These are phyloP conservation scores for Eimeria necatrix DNA, from an alignment of 169 alveolate species.

Conservation along the genomic window DNA sequence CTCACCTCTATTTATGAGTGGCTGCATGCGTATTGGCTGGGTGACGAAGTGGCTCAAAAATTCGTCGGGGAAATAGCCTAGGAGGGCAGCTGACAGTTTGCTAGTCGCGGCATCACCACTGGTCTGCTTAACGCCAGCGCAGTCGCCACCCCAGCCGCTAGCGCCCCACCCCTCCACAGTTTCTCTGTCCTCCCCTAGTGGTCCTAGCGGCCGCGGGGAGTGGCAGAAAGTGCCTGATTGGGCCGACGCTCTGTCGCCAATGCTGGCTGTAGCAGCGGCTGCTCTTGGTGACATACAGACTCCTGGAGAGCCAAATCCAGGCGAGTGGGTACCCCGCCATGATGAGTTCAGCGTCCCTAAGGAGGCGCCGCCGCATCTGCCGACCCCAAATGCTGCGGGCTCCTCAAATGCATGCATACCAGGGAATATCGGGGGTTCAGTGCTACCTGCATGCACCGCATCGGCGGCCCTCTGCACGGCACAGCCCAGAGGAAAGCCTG, in stretches of 20 bases:
- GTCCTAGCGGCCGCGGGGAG: neutral
- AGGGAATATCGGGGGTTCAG: neutral
- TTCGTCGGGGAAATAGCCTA: slow-evolving; percentile 35
- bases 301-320: too few species aligned
- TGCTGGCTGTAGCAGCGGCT: too few species aligned
- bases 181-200: neutral
- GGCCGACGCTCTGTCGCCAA: too few species aligned
- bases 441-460: neutral
- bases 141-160: slow-evolving; percentile 33
- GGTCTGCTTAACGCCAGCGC: slow-evolving; percentile 33
- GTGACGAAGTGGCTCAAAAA: slow-evolving; percentile 37
- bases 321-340: too few species aligned
- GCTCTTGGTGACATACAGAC: too few species aligned
- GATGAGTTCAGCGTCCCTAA: too few species aligned
- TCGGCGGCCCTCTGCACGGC: neutral
- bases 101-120: slow-evolving; percentile 50
- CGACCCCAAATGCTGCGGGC: too few species aligned
- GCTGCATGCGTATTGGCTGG: slow-evolving; percentile 17
- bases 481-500: neutral
- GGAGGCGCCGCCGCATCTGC: too few species aligned
- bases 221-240: neutral
- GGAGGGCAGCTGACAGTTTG: slow-evolving; percentile 53
- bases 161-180: neutral
- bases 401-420: too few species aligned
- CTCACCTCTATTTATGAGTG: slow-evolving; percentile 64